Evolutionary conservation across 1,284 basidiomycete genomes (phyloP).

Genomic region (Porodaedalea pini): DNA sequence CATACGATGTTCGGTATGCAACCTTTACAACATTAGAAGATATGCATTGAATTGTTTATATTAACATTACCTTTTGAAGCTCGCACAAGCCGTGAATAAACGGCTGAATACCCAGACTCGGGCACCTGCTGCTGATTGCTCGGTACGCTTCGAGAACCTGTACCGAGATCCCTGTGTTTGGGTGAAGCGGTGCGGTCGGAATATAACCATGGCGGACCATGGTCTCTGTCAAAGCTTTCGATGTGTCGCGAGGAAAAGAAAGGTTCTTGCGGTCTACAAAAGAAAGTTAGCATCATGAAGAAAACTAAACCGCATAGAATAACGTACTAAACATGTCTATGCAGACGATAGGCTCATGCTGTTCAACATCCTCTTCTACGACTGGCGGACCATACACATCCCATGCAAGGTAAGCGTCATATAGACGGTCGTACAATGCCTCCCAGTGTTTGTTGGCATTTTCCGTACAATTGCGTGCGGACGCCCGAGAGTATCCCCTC

Average conservation of each 20-base stretch:
- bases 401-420: not conserved
- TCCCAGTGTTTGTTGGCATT: not conserved
- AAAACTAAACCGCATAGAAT: not conserved
- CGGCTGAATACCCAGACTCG: constrained; percentile 13
- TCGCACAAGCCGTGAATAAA: constrained; percentile 14
- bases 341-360: too few species aligned
- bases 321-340: too few species aligned
- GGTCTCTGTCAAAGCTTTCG: too few species aligned
- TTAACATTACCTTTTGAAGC: constrained; percentile 9
- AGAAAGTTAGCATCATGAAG: not conserved
- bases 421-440: not conserved
- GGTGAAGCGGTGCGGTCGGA: constrained; percentile 5
- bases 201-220: constrained; percentile 16
- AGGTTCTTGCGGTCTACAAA: too few species aligned
- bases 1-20: not conserved
- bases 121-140: constrained; percentile 2
- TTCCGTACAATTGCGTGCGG: not conserved
- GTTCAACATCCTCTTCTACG: too few species aligned
- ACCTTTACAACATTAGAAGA: not conserved
- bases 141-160: constrained; percentile 3
- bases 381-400: not conserved
- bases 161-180: constrained; percentile 5
- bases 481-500: too few species aligned
- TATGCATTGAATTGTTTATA: too few species aligned
- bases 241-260: too few species aligned